Evolutionary conservation across 2,329 filamentous ascomycete genomes (phyloP), one percentile per base, ranked within the genome.

Genomic region (Fusarium coicis): DNA sequence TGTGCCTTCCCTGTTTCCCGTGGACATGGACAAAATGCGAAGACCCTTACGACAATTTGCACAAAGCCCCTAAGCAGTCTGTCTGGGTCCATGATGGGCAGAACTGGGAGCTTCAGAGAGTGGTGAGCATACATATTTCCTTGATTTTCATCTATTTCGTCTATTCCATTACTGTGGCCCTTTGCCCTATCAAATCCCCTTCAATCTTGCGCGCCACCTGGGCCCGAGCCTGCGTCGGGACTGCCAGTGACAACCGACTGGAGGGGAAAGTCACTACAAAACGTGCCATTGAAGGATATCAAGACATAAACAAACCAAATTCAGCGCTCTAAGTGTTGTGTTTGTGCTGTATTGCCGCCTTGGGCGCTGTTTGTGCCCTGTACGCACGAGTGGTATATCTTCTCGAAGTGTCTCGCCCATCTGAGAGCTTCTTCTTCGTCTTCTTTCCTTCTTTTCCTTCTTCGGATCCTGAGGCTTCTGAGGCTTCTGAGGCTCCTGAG

Each of bases 1-100:
- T 89, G 87, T 90, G 87, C 74, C 81, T 88, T n/a, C 83, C 85
- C 10, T 88, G 86, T 75, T 88, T 87, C 79, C 84, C 86, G 0
- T 85, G 78, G 85, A 87, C 78, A 67, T 87, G 78, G 82, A 85
- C 78, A 77, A 85, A 88, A 67, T 84, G 85, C 37, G 83, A 85
- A 66, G 82, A 83, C 64, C 78, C 81, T 10, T 57, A 82, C 18
- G 82, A 84, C 49, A 67, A 72, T 32, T 73, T 83, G 74, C 81
- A 83, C 58, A 72, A 73, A 23, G 74, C 83, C 71, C 82, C 82
- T 4, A 74, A 80, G 68, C 85, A 85, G 57, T 84, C 83, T 18
- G 77, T 82, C 32, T 87, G 85, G 85, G 81, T 80, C 32, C 76
- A 80, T 36, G 77, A 83, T 63, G 81, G 82, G 10, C 76, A 76